Evolutionary conservation across 2,329 filamentous ascomycete species (phyloP).

Genomic region (Chalaropsis thielavioides): DNA sequence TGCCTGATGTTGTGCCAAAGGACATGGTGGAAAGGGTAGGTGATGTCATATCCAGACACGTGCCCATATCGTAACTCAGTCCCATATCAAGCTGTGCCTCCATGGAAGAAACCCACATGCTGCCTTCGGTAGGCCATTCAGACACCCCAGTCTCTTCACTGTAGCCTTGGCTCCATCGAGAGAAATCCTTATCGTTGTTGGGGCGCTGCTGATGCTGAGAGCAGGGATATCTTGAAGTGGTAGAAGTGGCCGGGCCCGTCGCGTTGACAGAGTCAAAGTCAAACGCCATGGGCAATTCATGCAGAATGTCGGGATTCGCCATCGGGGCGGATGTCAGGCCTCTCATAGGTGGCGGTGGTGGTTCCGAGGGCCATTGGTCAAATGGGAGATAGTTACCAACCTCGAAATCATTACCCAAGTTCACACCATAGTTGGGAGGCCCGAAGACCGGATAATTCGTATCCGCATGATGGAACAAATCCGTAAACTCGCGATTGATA

Average conservation of each 20-base stretch:
- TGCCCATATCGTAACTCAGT: background rate
- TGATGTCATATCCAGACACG: slow-evolving; percentile 6
- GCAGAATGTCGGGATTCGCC: background rate
- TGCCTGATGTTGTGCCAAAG: slow-evolving; percentile 6
- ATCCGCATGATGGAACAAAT: slow-evolving; percentile 3
- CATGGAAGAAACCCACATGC: background rate
- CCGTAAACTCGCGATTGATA: background rate
- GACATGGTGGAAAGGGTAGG: slow-evolving; percentile 10
- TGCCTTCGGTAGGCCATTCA: background rate
- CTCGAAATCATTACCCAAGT: background rate
- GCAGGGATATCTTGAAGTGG: background rate
- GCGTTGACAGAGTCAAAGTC: background rate
- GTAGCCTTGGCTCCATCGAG: background rate
- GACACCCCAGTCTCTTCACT: background rate
- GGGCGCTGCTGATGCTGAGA: background rate
- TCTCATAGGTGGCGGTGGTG: background rate
- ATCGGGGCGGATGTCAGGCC: background rate
- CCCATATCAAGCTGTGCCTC: background rate
- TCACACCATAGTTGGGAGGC: background rate
- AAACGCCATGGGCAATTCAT: background rate
- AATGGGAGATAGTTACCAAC: background rate
- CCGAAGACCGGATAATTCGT: background rate
- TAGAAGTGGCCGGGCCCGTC: background rate
- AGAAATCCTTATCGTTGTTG: background rate
- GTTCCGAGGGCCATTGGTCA: background rate